Evolutionary conservation across 768 basidiomycete species (phyloP), one percentile per base, ranked within the genome.

Genomic region (Rhodotorula kratochvilovae): DNA sequence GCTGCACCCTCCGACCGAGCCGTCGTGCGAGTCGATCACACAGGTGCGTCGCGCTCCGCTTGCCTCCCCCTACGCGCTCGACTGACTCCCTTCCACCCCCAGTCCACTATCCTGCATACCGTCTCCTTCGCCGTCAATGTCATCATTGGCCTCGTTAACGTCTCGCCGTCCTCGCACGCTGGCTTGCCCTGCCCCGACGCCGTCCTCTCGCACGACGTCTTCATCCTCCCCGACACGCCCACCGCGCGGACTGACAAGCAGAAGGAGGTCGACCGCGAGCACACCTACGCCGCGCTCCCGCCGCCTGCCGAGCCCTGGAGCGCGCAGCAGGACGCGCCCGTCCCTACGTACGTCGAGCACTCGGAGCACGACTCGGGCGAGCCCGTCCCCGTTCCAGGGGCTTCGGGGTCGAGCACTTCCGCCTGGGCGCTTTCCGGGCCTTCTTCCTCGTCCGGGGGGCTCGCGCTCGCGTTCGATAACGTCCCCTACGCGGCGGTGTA

Each of bases 21-120:
- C 72, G 25, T 29, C 72, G 81, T 67, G 80, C 80, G 66, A 82
- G 82, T 77, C 81, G 85, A 57, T 83, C 82, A 5, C 81, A 79
- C 70, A 75, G 53, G 73, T 74, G 5, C 10, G 68, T n/a, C 2
- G 2, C 8, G 6, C 36, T 36, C 21, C 21, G 21, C 5, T 35
- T 7, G 4, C 25, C 36, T 13, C 7, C 42, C 63, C 7, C 63
- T 70, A 27, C 56, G 67, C 84, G 61, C 73, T 21, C 6, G 7
- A 82, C 85, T 42, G 87, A 89, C 62, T 90, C 87, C 89, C 39
- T 89, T 92, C 35, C 39, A 12, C 78, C 88, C 89, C 0, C 91
- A 94, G 79, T 81, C 84, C 6, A 91, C 92, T 1, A 84, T 94
- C 21, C 84, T 95, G 45, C 94, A 96, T 80, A 82, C 83, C n/a